These are phyloP conservation scores for Zizania latifolia DNA, from an alignment of 176 grass and related monocot genomes.

Conservation along the genomic window DNA sequence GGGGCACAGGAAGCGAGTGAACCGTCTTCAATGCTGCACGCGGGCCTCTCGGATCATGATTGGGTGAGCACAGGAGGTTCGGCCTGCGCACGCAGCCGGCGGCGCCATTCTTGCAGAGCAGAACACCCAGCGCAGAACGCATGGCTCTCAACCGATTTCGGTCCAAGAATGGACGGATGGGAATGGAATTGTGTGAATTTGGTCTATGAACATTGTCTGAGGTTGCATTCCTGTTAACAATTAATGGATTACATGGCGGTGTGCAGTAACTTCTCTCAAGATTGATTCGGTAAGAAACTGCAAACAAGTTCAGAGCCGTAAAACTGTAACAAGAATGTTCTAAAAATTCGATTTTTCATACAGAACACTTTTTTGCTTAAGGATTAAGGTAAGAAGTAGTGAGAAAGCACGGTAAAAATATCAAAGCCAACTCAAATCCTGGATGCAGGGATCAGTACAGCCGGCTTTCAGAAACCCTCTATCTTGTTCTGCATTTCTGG, in stretches of 20 bases:
- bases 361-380: neutral
- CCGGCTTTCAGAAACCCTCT: neutral
- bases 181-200: neutral
- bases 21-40: neutral
- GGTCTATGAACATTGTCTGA: neutral
- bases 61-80: neutral
- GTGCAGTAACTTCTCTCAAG: neutral
- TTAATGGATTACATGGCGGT: neutral
- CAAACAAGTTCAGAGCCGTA: neutral
- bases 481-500: neutral
- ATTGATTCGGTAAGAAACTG: neutral
- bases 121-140: neutral
- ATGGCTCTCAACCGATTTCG: no score
- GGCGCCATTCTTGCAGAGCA: neutral
- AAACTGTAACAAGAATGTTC: no score
- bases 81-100: neutral
- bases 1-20: conserved; percentile 25
- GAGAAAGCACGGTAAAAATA: neutral
- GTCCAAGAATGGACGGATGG: no score
- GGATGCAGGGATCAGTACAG: neutral
- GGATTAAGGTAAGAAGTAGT: neutral
- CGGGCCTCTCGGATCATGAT: neutral
- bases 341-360: neutral
- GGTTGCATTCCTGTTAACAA: neutral
- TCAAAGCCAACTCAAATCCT: neutral